phyloP scores from a whole-genome alignment of 2,329 filamentous ascomycete genomes.

The Penicillium sp. region DNA sequence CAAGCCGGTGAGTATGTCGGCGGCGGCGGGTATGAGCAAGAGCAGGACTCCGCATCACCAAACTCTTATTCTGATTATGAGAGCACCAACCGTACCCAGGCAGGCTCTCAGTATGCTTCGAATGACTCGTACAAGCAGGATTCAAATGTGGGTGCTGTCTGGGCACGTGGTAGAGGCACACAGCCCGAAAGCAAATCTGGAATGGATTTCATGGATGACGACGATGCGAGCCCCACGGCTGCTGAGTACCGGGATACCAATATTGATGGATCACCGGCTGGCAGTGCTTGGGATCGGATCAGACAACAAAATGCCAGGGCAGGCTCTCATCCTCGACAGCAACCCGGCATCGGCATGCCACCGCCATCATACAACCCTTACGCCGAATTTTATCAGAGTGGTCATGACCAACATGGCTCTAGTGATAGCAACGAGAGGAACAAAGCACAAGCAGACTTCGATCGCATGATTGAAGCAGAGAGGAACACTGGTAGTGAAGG shows the following conservation, averaged over 20 bases:
- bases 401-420: slow-evolving; percentile 18
- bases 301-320: slow-evolving; percentile 28
- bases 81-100: not conserved
- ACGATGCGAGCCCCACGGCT: slow-evolving; percentile 40
- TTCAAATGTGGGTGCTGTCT: not conserved
- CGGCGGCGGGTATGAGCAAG: slow-evolving; percentile 4
- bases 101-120: not conserved
- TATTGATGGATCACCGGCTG: slow-evolving; percentile 12
- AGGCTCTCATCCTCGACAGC: slow-evolving; percentile 1
- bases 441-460: slow-evolving; percentile 45
- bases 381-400: not conserved
- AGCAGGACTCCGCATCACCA: not conserved
- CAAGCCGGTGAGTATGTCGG: not conserved
- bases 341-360: not conserved
- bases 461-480: slow-evolving; percentile 45
- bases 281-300: slow-evolving; percentile 42
- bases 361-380: not conserved
- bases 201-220: slow-evolving; percentile 35
- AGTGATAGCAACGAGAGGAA: slow-evolving; percentile 34
- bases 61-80: slow-evolving; percentile 9
- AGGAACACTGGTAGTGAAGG: slow-evolving; percentile 27
- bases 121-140: not conserved
- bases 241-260: slow-evolving; percentile 30
- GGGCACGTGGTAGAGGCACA: slow-evolving; percentile 7
- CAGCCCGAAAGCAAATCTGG: slow-evolving; percentile 11